Evolutionary conservation across 1,284 basidiomycete species (phyloP).

Genomic region (Xerocomus cyaneibrunnescens): DNA sequence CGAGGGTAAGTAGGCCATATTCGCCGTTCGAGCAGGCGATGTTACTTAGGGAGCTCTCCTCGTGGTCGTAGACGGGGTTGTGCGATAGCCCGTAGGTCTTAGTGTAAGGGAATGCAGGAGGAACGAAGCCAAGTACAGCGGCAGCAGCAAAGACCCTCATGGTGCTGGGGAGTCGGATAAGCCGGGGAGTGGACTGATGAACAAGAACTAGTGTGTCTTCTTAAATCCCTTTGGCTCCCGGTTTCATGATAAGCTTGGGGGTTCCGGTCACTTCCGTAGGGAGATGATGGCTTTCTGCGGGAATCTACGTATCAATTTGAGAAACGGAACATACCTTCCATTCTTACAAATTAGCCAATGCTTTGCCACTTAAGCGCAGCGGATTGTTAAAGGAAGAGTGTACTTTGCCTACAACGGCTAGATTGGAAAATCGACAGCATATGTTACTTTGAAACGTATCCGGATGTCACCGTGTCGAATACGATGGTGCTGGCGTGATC

Average conservation of each 20-base stretch:
- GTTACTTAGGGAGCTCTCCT: slow-evolving; percentile 31
- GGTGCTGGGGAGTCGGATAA: neutral
- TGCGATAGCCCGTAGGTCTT: slow-evolving; percentile 13
- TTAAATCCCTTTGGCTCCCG: too few species aligned
- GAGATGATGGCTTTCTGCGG: neutral
- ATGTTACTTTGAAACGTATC: neutral
- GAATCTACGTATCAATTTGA: neutral
- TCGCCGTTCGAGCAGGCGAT: slow-evolving; percentile 51
- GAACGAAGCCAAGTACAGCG: neutral
- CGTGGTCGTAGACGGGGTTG: slow-evolving; percentile 39
- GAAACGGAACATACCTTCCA: neutral
- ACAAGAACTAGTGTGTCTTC: neutral
- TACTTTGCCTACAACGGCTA: neutral
- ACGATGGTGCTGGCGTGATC: neutral
- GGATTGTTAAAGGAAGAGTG: neutral
- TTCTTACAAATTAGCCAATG: neutral
- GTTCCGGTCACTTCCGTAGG: neutral
- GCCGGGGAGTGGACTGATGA: neutral
- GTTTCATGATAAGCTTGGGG: neutral
- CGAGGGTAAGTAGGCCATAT: slow-evolving; percentile 38
- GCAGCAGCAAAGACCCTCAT: neutral
- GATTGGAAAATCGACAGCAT: neutral
- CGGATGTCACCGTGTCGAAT: neutral
- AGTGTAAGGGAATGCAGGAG: neutral
- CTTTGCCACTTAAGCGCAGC: too few species aligned